Conservation (phyloP, 345 rosid genomes). For the Aquilaria sinensis region DNA sequence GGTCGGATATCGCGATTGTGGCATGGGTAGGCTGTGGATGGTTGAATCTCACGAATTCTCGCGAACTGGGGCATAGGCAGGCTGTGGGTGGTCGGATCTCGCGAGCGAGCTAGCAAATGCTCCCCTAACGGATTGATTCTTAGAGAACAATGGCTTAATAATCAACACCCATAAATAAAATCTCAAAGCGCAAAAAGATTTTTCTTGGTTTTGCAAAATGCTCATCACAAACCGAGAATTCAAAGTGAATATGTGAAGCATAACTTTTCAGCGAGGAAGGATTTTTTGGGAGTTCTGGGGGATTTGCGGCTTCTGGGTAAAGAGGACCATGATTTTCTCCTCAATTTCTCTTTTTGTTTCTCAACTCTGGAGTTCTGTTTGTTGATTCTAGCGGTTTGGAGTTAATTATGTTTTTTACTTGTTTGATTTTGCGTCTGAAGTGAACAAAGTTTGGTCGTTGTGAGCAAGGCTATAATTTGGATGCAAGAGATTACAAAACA, state of each 20-base stretch:
- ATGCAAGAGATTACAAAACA: conserved; percentile 10
- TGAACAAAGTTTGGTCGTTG: not conserved
- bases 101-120: conserved; percentile 35
- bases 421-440: not conserved
- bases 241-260: conserved; percentile 28
- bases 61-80: too few relatives aligned
- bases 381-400: not conserved
- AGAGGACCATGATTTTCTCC: not conserved
- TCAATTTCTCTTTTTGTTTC: not conserved
- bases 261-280: too few relatives aligned
- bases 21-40: too few relatives aligned
- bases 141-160: conserved; percentile 34
- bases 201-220: conserved; percentile 70
- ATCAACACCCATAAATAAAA: conserved; percentile 77
- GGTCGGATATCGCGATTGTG: too few relatives aligned
- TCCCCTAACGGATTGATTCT: conserved; percentile 46
- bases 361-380: not conserved
- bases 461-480: conserved; percentile 19
- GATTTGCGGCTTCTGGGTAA: conserved; percentile 15
- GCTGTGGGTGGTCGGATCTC: too few relatives aligned
- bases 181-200: conserved; percentile 48
- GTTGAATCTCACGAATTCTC: too few relatives aligned
- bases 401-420: not conserved
- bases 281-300: too few relatives aligned
- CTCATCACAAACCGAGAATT: conserved; percentile 49